Percentiles rank a stretch among this genome's conserved stretches.
phyloP scores from a whole-genome alignment of 106 monocot species.

The Allium cepa region DNA sequence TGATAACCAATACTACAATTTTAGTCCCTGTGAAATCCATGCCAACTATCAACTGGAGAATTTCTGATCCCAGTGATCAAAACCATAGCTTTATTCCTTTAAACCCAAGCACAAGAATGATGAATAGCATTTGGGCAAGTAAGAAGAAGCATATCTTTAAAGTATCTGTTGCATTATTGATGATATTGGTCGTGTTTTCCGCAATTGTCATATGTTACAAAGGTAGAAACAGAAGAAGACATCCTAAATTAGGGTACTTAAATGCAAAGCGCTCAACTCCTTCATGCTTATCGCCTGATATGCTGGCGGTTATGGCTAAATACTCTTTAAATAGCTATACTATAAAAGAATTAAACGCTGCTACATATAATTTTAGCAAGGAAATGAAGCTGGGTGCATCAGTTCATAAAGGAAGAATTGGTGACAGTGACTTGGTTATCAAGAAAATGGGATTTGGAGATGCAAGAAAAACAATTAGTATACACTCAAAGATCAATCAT shows the following conservation, averaged over 20 bases:
- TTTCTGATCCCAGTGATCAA: not conserved
- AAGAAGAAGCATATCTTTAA: slow-evolving; percentile 2
- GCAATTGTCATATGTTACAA: not conserved
- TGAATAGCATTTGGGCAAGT: too few species aligned
- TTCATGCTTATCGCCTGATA: slow-evolving; percentile 16
- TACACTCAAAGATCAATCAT: slow-evolving; percentile 29
- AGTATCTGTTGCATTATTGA: not conserved
- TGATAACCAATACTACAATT: slow-evolving; percentile 20
- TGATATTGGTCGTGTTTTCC: not conserved
- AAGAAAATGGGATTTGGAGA: slow-evolving; percentile 19
- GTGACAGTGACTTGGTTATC: slow-evolving; percentile 5
- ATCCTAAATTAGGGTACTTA: not conserved
- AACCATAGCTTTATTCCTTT: slow-evolving; percentile 2
- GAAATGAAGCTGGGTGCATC: slow-evolving; percentile 12
- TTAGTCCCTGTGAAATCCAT: slow-evolving; percentile 13
- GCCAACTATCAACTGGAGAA: slow-evolving; percentile 9
- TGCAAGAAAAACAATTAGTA: slow-evolving; percentile 14
- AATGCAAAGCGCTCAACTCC: slow-evolving; percentile 2
- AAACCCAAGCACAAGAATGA: not conserved
- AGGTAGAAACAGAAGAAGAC: not conserved
- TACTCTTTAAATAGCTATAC: slow-evolving; percentile 19
- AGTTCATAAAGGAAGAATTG: slow-evolving; percentile 13
- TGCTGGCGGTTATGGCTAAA: slow-evolving; percentile 17
- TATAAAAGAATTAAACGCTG: slow-evolving; percentile 14
- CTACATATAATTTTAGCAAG: slow-evolving; percentile 9